Conservation (phyloP, 2,329 filamentous ascomycete species). For the Phyllosticta citribraziliensis region DNA sequence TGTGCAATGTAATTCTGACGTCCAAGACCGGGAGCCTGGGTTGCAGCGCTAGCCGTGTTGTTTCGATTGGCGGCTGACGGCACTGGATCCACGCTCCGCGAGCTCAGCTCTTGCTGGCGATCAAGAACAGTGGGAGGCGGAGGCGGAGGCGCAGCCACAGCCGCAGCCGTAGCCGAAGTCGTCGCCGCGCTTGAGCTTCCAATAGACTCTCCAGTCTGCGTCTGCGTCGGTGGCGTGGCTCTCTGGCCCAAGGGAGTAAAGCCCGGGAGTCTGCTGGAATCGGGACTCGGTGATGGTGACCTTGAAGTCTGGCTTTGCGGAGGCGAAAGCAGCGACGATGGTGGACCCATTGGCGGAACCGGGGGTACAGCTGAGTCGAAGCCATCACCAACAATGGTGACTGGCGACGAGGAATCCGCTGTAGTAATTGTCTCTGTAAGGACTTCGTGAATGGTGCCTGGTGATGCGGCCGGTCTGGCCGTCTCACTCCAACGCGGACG, state of each 20-base stretch:
- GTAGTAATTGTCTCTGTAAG: neutral
- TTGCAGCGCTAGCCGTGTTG: neutral
- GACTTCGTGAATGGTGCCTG: neutral
- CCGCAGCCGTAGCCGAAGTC: too few relatives aligned
- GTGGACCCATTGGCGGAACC: neutral
- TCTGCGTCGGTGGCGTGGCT: too few relatives aligned
- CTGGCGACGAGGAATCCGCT: neutral
- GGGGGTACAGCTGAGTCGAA: neutral
- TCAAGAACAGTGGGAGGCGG: too few relatives aligned
- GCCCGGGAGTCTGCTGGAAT: too few relatives aligned
- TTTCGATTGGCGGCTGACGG: neutral
- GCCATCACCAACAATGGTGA: neutral
- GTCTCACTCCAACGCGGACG: neutral
- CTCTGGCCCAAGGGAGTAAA: too few relatives aligned
- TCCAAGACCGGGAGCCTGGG: neutral
- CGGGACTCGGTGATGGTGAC: too few relatives aligned
- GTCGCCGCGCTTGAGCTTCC: too few relatives aligned
- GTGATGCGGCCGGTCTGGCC: neutral
- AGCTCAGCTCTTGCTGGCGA: too few relatives aligned
- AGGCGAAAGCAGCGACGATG: too few relatives aligned
- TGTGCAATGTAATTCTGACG: neutral
- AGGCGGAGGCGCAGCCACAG: too few relatives aligned
- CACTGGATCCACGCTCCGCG: neutral
- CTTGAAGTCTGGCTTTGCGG: too few relatives aligned
- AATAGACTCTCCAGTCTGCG: too few relatives aligned